A percentile compares a stretch with the other conserved stretches of the same genome.
These are phyloP conservation scores for Citrus glauca DNA, from an alignment of 345 rosid species.

Conservation along the genomic window DNA sequence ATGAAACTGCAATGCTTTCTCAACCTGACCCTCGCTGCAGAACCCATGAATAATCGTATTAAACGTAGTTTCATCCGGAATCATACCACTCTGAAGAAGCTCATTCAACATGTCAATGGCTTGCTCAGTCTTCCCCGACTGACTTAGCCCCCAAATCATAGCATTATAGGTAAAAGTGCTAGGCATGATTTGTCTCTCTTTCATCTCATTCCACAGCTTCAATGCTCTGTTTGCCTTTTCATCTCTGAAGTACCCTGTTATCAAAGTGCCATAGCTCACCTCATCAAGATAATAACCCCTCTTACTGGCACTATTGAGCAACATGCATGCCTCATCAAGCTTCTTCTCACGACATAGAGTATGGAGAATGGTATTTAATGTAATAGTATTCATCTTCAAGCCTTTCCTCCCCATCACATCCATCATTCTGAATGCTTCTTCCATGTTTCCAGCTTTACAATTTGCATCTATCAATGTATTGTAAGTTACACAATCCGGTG, in stretches of 20 bases:
- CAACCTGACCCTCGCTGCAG: slow-evolving; percentile 61
- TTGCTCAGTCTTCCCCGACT: slow-evolving; percentile 54
- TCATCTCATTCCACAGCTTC: slow-evolving; percentile 84
- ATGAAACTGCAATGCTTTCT: slow-evolving; percentile 81
- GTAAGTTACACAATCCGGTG: slow-evolving; percentile 61
- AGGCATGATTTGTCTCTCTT: slow-evolving; percentile 59
- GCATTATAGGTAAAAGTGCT: slow-evolving; percentile 61
- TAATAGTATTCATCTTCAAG: slow-evolving; percentile 61
- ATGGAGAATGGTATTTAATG: slow-evolving; percentile 68
- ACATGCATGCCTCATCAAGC: slow-evolving; percentile 49
- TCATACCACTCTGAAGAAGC: slow-evolving; percentile 53
- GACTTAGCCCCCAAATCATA: slow-evolving; percentile 65
- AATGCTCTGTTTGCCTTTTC: slow-evolving; percentile 44
- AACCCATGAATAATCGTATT: slow-evolving; percentile 71
- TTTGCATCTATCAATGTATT: slow-evolving; percentile 62
- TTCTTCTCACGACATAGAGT: slow-evolving; percentile 57
- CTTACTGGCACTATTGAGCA: slow-evolving; percentile 50
- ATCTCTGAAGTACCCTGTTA: slow-evolving; percentile 60
- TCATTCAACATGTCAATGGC: slow-evolving; percentile 69
- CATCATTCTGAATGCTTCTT: slow-evolving; percentile 63
- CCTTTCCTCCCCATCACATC: slow-evolving; percentile 68
- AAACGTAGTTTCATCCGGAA: slow-evolving; percentile 62
- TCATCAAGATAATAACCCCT: slow-evolving; percentile 74
- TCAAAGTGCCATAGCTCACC: slow-evolving; percentile 75
- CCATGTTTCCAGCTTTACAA: slow-evolving; percentile 60